Percentiles rank a stretch among this genome's conserved stretches.
These are phyloP conservation scores for Colletotrichum sp. DNA, from an alignment of 2,329 filamentous ascomycete species.

Conservation along the genomic window DNA sequence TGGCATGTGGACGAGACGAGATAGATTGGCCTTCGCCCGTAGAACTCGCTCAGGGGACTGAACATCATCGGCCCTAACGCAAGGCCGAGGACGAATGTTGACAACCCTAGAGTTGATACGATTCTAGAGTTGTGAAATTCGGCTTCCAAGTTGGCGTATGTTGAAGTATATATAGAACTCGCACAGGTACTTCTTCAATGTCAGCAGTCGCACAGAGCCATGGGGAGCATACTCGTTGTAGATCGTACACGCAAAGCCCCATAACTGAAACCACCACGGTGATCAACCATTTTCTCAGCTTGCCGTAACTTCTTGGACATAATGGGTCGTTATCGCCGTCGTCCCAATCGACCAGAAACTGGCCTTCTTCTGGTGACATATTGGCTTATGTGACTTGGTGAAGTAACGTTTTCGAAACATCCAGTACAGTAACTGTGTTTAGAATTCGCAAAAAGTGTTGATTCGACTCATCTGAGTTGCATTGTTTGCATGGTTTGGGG, in stretches of 20 bases:
- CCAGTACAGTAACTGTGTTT: fast-evolving
- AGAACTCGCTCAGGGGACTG: conserved; percentile 75
- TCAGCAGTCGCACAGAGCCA: not conserved
- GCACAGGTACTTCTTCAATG: conserved; percentile 69
- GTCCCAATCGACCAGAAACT: conserved; percentile 78
- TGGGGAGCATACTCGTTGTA: conserved; percentile 32
- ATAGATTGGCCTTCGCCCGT: conserved; percentile 83
- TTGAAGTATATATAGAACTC: conserved; percentile 85
- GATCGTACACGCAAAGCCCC: conserved; percentile 82
- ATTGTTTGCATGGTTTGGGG: not conserved
- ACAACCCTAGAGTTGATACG: conserved; percentile 80
- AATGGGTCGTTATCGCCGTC: conserved; percentile 72
- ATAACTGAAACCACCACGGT: conserved; percentile 74
- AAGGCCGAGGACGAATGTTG: conserved; percentile 82
- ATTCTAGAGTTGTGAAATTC: conserved; percentile 76
- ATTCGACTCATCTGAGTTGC: not conserved
- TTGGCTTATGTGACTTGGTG: fast-evolving
- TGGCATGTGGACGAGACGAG: conserved; percentile 76
- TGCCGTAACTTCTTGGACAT: conserved; percentile 74
- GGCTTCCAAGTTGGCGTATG: conserved; percentile 77
- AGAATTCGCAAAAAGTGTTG: not conserved
- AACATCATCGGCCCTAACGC: conserved; percentile 66
- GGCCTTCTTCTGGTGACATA: conserved; percentile 31
- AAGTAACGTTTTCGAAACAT: not conserved
- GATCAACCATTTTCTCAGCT: conserved; percentile 76